Evolutionary conservation across 2,329 filamentous ascomycete species (phyloP), one percentile per base, ranked within the genome.

Genomic region (Cladophialophora psammophila): DNA sequence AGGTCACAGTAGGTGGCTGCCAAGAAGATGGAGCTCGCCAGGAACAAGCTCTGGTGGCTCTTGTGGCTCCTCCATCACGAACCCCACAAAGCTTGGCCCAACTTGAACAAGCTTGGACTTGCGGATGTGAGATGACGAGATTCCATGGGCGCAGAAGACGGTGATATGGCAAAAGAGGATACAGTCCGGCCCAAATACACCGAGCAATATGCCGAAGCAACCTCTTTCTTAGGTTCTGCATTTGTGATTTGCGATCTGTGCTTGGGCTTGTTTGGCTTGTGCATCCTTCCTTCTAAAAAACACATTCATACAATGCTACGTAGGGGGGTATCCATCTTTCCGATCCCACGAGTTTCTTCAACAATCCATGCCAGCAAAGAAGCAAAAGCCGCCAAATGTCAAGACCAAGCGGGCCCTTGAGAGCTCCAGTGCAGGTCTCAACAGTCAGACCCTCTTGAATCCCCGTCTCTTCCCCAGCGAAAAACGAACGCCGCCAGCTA

Each of bases 281-380:
- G 13, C 52, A 8, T 40, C 59, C 45, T 59, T 12, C 45, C 45
- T 50, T 18, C 26, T 31, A 7, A 53, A 36, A 40, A 36, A 38
- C 53, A 55, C 45, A 50, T 13, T 54, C 55, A 56, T 59, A 63
- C 53, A 64, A 60, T 63, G 60, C 56, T 69, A 66, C 66, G 64
- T 69, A 66, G 56, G 67, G 59, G 63, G 59, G 59, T 66, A 64
- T 66, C 64, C 60, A 50, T 54, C 60, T 61, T 61, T 50, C 48
- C 59, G 45, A 53, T 61, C 59, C 57, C 57, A 36, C 40, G 31
- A 38, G 42, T 57, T 45, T 50, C 48, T 35, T 45, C 36, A 60
- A 54, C 31, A 38, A n/a, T 57, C 48, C 40, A 31, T 53, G 35
- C 32, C 50, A 48, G 56, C 35, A 57, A 63, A 32, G 42, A 59